A percentile compares a stretch with the other conserved stretches of the same genome.
Conservation (phyloP, 139 green algal species). For the Picochlorum sp. region DNA sequence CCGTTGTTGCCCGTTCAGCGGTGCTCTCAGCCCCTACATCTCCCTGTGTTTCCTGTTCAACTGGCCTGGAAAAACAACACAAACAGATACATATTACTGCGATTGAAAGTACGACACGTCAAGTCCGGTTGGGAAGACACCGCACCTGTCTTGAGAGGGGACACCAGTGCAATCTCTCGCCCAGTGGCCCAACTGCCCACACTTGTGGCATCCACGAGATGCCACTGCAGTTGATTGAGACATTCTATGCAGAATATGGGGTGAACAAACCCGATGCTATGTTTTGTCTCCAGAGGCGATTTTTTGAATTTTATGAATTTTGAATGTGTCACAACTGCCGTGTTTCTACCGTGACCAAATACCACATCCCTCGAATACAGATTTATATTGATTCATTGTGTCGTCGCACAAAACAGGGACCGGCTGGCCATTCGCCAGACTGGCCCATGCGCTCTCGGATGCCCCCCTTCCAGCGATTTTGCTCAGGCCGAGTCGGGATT, state of each 20-base stretch:
- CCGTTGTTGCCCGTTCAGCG: not conserved
- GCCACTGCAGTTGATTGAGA: not conserved
- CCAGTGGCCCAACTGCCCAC: constrained; percentile 40
- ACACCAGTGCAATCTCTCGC: constrained; percentile 34
- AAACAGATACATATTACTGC: not conserved
- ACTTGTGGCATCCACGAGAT: constrained; percentile 34
- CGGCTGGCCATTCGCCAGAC: too few relatives aligned
- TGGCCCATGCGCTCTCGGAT: too few relatives aligned
- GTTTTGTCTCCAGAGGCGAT: not conserved
- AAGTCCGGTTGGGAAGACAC: not conserved
- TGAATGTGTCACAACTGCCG: too few relatives aligned
- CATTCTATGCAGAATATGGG: not conserved
- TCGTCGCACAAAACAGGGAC: too few relatives aligned
- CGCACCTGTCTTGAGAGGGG: constrained; percentile 14
- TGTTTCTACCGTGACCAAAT: too few relatives aligned
- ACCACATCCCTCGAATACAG: too few relatives aligned
- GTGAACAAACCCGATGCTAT: not conserved
- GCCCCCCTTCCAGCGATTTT: too few relatives aligned
- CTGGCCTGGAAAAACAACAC: not conserved
- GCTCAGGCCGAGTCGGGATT: too few relatives aligned
- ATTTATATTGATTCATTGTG: too few relatives aligned
- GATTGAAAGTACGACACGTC: not conserved
- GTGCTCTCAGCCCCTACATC: not conserved
- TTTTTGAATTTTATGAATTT: too few relatives aligned
- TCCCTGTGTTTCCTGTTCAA: not conserved